Base-by-base conservation (phyloP, 306 rosid species). In the Phaseolus lunatus region DNA sequence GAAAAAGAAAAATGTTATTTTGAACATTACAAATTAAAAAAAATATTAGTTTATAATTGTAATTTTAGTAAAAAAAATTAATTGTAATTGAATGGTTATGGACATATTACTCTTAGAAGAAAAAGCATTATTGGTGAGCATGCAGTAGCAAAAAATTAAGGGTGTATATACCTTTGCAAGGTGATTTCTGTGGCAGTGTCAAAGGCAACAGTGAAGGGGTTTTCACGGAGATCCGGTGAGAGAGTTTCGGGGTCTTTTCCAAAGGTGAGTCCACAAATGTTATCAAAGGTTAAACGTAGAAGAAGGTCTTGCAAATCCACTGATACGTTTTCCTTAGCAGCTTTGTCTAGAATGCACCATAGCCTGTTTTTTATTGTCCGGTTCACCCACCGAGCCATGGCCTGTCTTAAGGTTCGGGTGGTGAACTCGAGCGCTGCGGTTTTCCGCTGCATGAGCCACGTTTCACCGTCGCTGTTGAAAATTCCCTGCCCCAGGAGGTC, bases 361-460 rank as follows among this genome's bases (percentile, higher is more conserved):
- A 94, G 77, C 13, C 98, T 83, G 75, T 77, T 85, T 77, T 87
- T 87, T 8, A 94, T 94, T 44, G 97, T 92, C 27, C 92, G 85
- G 84, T 88, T 94, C 75, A 94, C 97, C 98, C 98, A 94, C 3
- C 98, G 89, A 54, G 90, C 95, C 98, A 94, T 94, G 54, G 97
- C 98, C 53, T 86, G 93, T 2, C 97, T 84, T 7, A 94, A 84
- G 9, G 98, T 94, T 54, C 97, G 80, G 0, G 97, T 90, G 2
- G 98, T 94, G 87, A 94, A 94, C 81, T 94, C 98, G 2, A 94
- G 70, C 18, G 98, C 98, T 1, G 98, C 98, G n/a, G 98, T 94
- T 76, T 94, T 94, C 6, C 98, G 88, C 53, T 94, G 98, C 37
- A 92, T 83, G 20, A 94, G 88, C 98, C 98, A 94, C 14, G 93